Evolutionary conservation across 2,329 filamentous ascomycete genomes (phyloP).

Genomic region (Teratosphaeria nubilosa): DNA sequence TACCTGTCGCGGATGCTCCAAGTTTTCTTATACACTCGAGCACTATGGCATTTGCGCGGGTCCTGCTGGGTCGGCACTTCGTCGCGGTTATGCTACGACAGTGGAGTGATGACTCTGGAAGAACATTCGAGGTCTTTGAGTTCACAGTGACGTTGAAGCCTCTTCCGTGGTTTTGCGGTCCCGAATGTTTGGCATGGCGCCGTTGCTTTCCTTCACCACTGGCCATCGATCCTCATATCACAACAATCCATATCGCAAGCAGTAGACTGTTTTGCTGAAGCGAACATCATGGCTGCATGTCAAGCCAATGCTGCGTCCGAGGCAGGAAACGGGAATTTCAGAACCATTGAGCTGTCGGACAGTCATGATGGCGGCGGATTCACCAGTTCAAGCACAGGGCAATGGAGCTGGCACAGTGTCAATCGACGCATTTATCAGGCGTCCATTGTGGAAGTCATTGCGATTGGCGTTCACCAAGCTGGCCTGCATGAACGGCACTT

Average conservation of each 20-base stretch:
- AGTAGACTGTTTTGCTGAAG: neutral
- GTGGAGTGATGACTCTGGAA: neutral
- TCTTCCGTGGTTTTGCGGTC: neutral
- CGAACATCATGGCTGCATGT: neutral
- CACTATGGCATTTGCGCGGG: neutral
- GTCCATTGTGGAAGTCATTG: neutral
- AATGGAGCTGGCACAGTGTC: too few species aligned
- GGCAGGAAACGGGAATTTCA: neutral
- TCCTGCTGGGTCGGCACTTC: neutral
- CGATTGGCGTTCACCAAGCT: neutral
- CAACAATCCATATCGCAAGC: neutral
- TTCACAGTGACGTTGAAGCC: neutral
- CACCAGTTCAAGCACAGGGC: too few species aligned
- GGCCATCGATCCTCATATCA: neutral
- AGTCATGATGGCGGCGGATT: neutral
- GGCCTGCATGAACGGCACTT: neutral
- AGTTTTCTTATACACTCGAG: neutral
- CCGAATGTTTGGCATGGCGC: too few species aligned
- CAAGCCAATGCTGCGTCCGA: neutral
- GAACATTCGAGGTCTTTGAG: neutral
- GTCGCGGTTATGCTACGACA: neutral
- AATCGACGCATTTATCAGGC: too few species aligned
- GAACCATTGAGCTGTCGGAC: too few species aligned
- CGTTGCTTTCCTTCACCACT: neutral
- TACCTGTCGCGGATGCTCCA: neutral